phyloP scores from a whole-genome alignment of 1,139 yeast genomes.

The Yamadazyma siamensis region DNA sequence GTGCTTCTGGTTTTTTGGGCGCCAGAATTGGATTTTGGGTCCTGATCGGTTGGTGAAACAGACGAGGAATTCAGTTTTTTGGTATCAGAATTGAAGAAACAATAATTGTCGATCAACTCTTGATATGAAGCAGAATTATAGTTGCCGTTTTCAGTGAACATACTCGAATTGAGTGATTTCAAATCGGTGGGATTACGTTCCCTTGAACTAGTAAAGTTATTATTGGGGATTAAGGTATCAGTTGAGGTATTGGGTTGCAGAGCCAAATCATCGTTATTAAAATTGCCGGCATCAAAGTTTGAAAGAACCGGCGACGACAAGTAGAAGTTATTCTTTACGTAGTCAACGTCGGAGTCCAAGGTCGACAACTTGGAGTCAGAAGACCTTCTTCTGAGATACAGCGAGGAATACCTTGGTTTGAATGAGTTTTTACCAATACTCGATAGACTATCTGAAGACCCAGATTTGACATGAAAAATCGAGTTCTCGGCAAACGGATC shows the following conservation, averaged over 20 bases:
- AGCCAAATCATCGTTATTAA: constrained; percentile 5
- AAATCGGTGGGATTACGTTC: constrained; percentile 8
- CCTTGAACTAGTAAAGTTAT: constrained; percentile 6
- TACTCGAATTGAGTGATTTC: constrained; percentile 8
- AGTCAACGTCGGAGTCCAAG: constrained; percentile 25
- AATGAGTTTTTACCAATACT: constrained; percentile 2
- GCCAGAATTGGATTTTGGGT: too few relatives aligned
- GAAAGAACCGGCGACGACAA: constrained; percentile 40
- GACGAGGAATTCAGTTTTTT: constrained; percentile 1
- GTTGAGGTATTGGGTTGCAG: constrained; percentile 8
- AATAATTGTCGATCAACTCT: constrained; percentile 67
- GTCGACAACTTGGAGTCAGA: constrained; percentile 27
- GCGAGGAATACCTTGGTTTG: constrained; percentile 39
- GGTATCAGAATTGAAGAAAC: constrained; percentile 39
- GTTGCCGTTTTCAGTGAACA: constrained; percentile 7
- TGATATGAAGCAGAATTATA: constrained; percentile 63
- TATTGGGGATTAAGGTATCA: constrained; percentile 7
- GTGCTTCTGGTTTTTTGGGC: too few relatives aligned
- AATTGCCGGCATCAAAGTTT: constrained; percentile 12
- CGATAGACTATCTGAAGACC: constrained; percentile 4
- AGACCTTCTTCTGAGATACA: constrained; percentile 33
- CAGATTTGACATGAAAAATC: constrained; percentile 2
- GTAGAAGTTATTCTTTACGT: constrained; percentile 34
- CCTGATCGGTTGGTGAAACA: too few relatives aligned
- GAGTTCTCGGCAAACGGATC: constrained; percentile 2